Conservation (phyloP, 2,329 filamentous ascomycete species). For the Paraconiothyrium brasiliense region DNA sequence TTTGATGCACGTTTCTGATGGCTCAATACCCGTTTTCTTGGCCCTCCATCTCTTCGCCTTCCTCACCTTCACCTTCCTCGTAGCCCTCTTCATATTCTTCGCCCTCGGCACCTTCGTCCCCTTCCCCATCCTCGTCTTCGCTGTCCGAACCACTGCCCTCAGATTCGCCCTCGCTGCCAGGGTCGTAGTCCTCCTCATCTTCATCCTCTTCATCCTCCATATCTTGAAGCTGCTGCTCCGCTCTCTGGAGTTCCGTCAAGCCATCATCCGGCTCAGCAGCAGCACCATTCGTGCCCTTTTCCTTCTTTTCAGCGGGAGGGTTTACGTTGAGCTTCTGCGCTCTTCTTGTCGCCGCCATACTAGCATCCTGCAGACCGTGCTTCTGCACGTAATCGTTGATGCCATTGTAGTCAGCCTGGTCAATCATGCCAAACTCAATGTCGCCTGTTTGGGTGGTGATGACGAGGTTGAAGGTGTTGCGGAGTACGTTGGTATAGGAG, state of each 20-base stretch:
- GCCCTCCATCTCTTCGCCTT: constrained; percentile 39
- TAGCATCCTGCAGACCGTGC: constrained; percentile 70
- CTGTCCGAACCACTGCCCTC: constrained; percentile 50
- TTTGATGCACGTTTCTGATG: not conserved
- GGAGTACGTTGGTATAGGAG: constrained; percentile 70
- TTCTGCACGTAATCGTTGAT: constrained; percentile 71
- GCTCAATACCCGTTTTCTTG: constrained; percentile 17
- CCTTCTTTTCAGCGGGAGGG: constrained; percentile 38
- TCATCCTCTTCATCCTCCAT: constrained; percentile 52
- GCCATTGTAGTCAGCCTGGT: constrained; percentile 69
- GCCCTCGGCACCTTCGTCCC: constrained; percentile 38
- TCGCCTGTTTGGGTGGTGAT: constrained; percentile 64
- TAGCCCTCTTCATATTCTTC: constrained; percentile 44
- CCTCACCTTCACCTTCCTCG: constrained; percentile 29
- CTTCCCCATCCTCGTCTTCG: constrained; percentile 42
- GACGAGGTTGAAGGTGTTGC: constrained; percentile 73
- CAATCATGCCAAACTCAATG: constrained; percentile 72
- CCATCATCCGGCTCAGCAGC: constrained; percentile 42
- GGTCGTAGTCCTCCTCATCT: constrained; percentile 55
- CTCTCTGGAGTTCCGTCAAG: constrained; percentile 52
- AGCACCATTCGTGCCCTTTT: constrained; percentile 32
- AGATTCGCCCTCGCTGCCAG: constrained; percentile 52
- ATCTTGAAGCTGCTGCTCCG: constrained; percentile 48
- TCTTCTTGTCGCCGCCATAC: constrained; percentile 66
- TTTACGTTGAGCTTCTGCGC: constrained; percentile 69